Evolutionary conservation across 768 basidiomycete genomes (phyloP).

Genomic region (Phylloporus sp.): DNA sequence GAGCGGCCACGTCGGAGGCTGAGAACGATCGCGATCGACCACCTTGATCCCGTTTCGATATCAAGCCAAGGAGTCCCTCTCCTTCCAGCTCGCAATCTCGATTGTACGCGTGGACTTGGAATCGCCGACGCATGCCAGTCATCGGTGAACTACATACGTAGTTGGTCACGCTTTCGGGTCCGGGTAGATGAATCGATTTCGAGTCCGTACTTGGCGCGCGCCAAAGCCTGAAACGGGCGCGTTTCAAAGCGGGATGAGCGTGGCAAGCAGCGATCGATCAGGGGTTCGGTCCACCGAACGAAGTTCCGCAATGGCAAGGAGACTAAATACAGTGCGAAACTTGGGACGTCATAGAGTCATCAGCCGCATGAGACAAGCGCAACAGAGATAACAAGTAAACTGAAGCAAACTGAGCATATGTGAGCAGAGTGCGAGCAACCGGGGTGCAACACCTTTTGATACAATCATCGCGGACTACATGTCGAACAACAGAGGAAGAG

Average conservation of each 20-base stretch:
- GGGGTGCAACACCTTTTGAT: conserved; percentile 14
- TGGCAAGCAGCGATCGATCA: conserved; percentile 3
- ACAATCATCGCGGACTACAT: conserved; percentile 19
- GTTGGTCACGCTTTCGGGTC: not conserved
- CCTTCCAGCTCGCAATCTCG: not conserved
- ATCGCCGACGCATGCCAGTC: too few relatives aligned
- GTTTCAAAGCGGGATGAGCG: not conserved
- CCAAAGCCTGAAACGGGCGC: not conserved
- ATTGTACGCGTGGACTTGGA: not conserved
- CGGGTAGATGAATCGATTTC: not conserved
- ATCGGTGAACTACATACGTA: too few relatives aligned
- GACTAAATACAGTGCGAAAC: conserved; percentile 14
- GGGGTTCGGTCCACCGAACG: not conserved
- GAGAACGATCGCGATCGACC: not conserved
- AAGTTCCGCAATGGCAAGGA: not conserved
- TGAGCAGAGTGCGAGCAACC: conserved; percentile 12
- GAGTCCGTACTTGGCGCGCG: too few relatives aligned
- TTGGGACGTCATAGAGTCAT: conserved; percentile 11
- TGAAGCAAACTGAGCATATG: conserved; percentile 1
- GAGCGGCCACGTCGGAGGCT: not conserved
- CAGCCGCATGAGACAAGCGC: conserved; percentile 6
- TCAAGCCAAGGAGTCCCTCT: not conserved
- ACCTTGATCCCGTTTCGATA: conserved; percentile 3
- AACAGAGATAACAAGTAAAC: conserved; percentile 6
- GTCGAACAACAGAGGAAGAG: conserved; percentile 7